Conservation (phyloP, 176 grass and related monocot genomes). For the Paspalum notatum region DNA sequence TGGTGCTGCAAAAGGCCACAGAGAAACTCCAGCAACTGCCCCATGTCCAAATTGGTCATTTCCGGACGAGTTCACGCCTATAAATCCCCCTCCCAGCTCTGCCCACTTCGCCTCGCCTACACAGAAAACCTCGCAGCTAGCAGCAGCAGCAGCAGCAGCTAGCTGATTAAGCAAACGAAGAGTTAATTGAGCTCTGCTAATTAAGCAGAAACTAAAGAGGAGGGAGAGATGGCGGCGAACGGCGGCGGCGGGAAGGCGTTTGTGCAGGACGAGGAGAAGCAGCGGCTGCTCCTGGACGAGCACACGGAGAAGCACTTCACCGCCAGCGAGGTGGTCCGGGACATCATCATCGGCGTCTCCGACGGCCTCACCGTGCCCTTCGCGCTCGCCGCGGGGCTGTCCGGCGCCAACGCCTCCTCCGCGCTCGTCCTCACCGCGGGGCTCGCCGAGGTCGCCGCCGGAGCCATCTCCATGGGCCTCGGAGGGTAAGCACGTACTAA, state of each 20-base stretch:
- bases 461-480: constrained; percentile 98
- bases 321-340: constrained; percentile 79
- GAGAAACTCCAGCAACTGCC: neutral
- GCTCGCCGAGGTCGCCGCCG: constrained; percentile 88
- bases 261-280: constrained; percentile 58
- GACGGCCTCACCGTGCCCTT: constrained; percentile 98
- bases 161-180: neutral
- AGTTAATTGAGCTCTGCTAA: neutral
- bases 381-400: constrained; percentile 89
- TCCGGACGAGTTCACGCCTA: constrained; percentile 16
- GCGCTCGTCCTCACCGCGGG: constrained; percentile 87
- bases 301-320: constrained; percentile 97
- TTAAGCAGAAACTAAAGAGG: neutral
- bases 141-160: neutral
- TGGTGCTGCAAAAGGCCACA: too few relatives aligned
- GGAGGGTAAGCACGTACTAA: constrained; percentile 98
- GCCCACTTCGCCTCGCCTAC: constrained; percentile 2
- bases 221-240: neutral
- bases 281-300: constrained; percentile 56
- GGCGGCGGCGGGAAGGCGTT: constrained; percentile 35
- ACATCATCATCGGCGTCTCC: constrained; percentile 95
- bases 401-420: constrained; percentile 75
- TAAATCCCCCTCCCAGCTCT: constrained; percentile 32
- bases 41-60: constrained; percentile 45
- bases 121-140: constrained; percentile 3